phyloP scores from a whole-genome alignment of 192 early-diverging fungal species.

The Coemansia brasiliensis region DNA sequence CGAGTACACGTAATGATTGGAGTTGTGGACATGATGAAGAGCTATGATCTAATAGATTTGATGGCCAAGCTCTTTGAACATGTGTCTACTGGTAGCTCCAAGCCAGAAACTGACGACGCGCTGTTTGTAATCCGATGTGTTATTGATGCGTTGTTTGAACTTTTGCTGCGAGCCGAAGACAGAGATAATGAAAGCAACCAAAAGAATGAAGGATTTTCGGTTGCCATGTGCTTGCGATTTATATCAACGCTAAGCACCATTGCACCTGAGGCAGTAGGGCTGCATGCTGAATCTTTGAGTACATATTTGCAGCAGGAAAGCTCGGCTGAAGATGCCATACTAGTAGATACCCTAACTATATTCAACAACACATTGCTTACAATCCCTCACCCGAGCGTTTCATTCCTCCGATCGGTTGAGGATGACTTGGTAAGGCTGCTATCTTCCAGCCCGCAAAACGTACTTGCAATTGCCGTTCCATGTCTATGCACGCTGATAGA shows the following conservation, averaged over 20 bases:
- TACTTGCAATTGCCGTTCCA: slow-evolving; percentile 66
- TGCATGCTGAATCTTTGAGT: slow-evolving; percentile 54
- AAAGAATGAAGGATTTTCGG: slow-evolving; percentile 9
- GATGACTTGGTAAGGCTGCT: slow-evolving; percentile 60
- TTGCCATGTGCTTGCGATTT: slow-evolving; percentile 47
- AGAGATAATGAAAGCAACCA: background rate
- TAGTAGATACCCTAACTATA: slow-evolving; percentile 57
- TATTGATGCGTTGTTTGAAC: slow-evolving; percentile 76
- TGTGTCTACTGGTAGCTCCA: slow-evolving; percentile 32
- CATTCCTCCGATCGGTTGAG: slow-evolving; percentile 61
- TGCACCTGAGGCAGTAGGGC: slow-evolving; percentile 55
- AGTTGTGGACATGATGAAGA: slow-evolving; percentile 32
- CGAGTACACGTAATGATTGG: slow-evolving; percentile 52
- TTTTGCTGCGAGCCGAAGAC: slow-evolving; percentile 68
- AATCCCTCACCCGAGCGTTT: slow-evolving; percentile 56
- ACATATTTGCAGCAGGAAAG: slow-evolving; percentile 59
- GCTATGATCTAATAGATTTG: slow-evolving; percentile 32
- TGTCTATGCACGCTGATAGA: slow-evolving; percentile 72
- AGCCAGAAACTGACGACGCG: slow-evolving; percentile 55
- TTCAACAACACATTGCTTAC: slow-evolving; percentile 53
- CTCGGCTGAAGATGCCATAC: slow-evolving; percentile 53
- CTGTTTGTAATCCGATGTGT: slow-evolving; percentile 62
- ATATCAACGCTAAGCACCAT: slow-evolving; percentile 57
- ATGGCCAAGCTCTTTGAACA: slow-evolving; percentile 38
- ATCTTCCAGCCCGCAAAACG: slow-evolving; percentile 58